Percentiles rank a stretch among this genome's conserved stretches.
These are phyloP conservation scores for Eucalyptus curtisii DNA, from an alignment of 345 rosid species.

Conservation along the genomic window DNA sequence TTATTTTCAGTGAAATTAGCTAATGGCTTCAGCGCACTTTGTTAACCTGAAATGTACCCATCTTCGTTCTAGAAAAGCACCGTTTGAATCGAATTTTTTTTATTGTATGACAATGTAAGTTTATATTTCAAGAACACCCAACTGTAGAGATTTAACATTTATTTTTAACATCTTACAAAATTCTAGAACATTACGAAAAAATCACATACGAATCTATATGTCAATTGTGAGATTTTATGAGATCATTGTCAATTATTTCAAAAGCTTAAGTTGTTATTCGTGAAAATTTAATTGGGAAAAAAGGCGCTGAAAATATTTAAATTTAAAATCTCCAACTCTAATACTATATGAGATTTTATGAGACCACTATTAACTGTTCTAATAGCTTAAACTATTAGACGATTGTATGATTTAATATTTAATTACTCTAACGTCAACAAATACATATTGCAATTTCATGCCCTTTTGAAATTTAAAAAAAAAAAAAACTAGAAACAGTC, in stretches of 20 bases:
- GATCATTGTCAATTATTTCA: accelerated
- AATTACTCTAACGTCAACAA: too few species aligned
- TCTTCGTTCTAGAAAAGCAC: not conserved
- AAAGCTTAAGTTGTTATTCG: too few species aligned
- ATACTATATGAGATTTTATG: accelerated
- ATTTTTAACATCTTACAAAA: not conserved
- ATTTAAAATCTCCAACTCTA: accelerated
- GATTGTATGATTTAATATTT: accelerated
- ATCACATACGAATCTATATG: not conserved
- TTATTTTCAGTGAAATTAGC: not conserved
- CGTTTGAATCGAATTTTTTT: not conserved
- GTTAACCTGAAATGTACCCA: not conserved
- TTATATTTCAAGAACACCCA: too few species aligned
- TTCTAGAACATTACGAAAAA: not conserved
- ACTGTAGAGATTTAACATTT: too few species aligned
- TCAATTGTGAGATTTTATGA: too few species aligned
- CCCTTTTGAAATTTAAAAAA: not conserved
- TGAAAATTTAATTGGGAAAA: too few species aligned
- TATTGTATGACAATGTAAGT: not conserved
- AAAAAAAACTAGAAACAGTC: too few species aligned
- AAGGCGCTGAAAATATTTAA: accelerated
- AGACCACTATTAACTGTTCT: accelerated
- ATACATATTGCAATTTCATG: too few species aligned
- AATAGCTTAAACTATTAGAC: too few species aligned
- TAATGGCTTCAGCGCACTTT: not conserved